Evolutionary conservation across 2,329 filamentous ascomycete genomes (phyloP).

Genomic region (Pseudopithomyces chartarum): DNA sequence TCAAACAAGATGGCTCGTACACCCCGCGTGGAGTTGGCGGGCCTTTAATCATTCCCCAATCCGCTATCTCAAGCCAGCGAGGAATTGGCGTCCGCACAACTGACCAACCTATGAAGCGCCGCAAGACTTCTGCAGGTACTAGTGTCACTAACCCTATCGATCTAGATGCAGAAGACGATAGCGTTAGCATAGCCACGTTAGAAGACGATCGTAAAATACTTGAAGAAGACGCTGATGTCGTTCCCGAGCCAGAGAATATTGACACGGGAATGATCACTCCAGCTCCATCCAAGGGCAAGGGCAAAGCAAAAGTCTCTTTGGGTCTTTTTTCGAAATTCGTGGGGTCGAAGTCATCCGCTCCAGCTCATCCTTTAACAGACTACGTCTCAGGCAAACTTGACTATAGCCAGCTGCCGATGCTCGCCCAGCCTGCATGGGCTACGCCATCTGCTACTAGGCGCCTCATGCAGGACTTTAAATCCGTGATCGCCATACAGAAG

Average conservation of each 20-base stretch:
- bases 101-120: conserved; percentile 26
- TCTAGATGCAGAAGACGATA: conserved; percentile 46
- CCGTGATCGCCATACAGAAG: conserved; percentile 68
- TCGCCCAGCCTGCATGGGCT: conserved; percentile 70
- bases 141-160: conserved; percentile 44
- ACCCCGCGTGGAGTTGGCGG: conserved; percentile 48
- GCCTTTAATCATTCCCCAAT: conserved; percentile 58
- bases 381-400: conserved; percentile 73
- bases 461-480: conserved; percentile 68
- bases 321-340: conserved; percentile 31
- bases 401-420: conserved; percentile 63
- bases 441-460: conserved; percentile 64
- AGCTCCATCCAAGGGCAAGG: conserved; percentile 31
- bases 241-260: conserved; percentile 8
- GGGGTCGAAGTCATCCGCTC: conserved; percentile 20
- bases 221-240: conserved; percentile 27
- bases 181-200: conserved; percentile 55
- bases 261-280: conserved; percentile 28
- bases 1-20: conserved; percentile 49
- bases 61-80: conserved; percentile 54
- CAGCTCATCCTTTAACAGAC: conserved; percentile 52
- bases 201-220: conserved; percentile 55
- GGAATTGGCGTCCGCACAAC: conserved; percentile 31
- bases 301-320: conserved; percentile 34
- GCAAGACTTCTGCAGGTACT: conserved; percentile 30